Percentiles rank a stretch among this genome's conserved stretches.
Evolutionary conservation across 768 basidiomycete genomes (phyloP).

Genomic region (Trametes gibbosa): DNA sequence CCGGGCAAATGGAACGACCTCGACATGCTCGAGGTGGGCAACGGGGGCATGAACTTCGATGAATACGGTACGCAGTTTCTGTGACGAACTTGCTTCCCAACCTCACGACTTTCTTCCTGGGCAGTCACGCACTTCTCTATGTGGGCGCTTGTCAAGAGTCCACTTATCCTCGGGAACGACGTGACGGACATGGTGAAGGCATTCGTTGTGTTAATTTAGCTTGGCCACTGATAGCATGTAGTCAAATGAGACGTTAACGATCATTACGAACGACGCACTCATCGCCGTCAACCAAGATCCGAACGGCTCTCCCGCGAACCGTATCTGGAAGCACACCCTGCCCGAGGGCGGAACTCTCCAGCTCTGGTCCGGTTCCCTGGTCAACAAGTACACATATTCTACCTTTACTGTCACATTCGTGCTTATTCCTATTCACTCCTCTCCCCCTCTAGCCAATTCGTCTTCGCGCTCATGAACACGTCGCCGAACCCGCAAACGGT

Average conservation of each 20-base stretch:
- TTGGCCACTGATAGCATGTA: constrained; percentile 1
- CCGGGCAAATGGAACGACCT: constrained; percentile 37
- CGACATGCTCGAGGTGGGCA: constrained; percentile 39
- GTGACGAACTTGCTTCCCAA: background rate
- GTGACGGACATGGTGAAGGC: constrained; percentile 34
- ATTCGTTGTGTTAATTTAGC: background rate
- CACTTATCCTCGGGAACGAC: constrained; percentile 42
- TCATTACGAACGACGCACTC: constrained; percentile 39
- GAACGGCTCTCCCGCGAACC: constrained; percentile 30
- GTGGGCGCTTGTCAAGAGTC: constrained; percentile 42
- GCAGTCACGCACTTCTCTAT: constrained; percentile 40
- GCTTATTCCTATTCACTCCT: background rate
- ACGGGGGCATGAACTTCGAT: constrained; percentile 39
- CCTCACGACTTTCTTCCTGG: background rate
- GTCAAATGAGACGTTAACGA: constrained; percentile 35
- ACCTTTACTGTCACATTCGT: background rate
- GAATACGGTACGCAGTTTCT: constrained; percentile 33
- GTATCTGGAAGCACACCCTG: constrained; percentile 33
- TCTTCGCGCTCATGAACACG: constrained; percentile 37
- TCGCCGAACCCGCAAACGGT: constrained; percentile 30
- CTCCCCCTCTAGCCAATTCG: constrained; percentile 23
- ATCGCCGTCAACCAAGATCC: constrained; percentile 37
- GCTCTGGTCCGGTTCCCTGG: constrained; percentile 34
- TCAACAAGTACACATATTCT: constrained; percentile 28
- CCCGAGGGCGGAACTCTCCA: constrained; percentile 30